Evolutionary conservation across 257 asterid genomes (phyloP).

Genomic region (Jacaranda mimosifolia): DNA sequence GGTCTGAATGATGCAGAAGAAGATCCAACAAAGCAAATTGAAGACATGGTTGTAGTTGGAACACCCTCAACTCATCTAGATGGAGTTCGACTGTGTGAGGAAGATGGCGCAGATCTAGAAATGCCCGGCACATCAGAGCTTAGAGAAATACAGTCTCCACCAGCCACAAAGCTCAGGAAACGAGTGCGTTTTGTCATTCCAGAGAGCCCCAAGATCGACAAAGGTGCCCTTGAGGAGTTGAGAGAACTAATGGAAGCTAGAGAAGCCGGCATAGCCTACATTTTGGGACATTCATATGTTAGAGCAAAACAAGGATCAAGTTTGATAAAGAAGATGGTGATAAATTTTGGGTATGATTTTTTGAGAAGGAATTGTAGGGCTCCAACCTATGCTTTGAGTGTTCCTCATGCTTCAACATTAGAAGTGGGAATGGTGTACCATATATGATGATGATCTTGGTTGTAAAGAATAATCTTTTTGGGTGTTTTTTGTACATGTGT

Average conservation of each 20-base stretch:
- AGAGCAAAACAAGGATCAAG: constrained; percentile 82
- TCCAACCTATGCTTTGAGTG: constrained; percentile 61
- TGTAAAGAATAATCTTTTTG: background rate
- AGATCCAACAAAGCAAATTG: constrained; percentile 31
- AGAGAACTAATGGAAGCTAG: constrained; percentile 78
- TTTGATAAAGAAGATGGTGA: constrained; percentile 63
- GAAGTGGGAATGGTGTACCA: constrained; percentile 92
- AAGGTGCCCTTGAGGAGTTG: constrained; percentile 54
- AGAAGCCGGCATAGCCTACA: constrained; percentile 83
- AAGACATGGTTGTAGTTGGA: constrained; percentile 68
- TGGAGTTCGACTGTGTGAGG: constrained; percentile 54
- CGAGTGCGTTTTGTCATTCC: constrained; percentile 79
- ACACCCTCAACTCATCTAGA: constrained; percentile 57
- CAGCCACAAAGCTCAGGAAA: constrained; percentile 43
- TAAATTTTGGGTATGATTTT: constrained; percentile 77
- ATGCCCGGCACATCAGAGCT: constrained; percentile 51
- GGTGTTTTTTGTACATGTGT: constrained; percentile 14
- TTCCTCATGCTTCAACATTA: constrained; percentile 86
- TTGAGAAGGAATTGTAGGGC: constrained; percentile 83
- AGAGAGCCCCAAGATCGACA: constrained; percentile 63
- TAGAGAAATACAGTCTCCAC: constrained; percentile 53
- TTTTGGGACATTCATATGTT: constrained; percentile 84
- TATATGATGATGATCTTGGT: constrained; percentile 48
- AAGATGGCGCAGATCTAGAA: constrained; percentile 34
- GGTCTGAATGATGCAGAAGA: constrained; percentile 21